phyloP scores from a whole-genome alignment of 208 protist genomes.

The Balamuthia mandrillaris region DNA sequence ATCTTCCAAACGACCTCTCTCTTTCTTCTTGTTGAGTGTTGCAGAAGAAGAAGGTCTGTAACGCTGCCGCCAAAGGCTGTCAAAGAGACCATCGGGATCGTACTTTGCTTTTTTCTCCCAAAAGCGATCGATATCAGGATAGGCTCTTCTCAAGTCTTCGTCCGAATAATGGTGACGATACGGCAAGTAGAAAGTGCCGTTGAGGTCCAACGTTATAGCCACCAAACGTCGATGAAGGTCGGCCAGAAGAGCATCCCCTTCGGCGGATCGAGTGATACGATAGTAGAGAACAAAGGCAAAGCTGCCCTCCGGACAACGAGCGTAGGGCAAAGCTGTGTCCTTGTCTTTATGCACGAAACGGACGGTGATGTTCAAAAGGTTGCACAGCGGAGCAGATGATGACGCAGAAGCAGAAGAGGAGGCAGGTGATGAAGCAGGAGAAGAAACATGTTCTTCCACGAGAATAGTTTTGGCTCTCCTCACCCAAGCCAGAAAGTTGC shows the following conservation, averaged over 20 bases:
- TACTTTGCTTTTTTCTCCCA: conserved; percentile 24
- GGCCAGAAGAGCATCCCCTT: conserved; percentile 38
- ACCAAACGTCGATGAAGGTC: conserved; percentile 36
- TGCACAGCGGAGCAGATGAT: not conserved
- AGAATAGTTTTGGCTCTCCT: conserved; percentile 1
- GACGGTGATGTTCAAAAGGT: conserved; percentile 62
- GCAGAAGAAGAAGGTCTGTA: conserved; percentile 45
- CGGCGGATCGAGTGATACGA: conserved; percentile 21
- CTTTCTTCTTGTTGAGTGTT: no score
- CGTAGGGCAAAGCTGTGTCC: conserved; percentile 45
- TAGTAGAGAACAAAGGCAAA: conserved; percentile 69
- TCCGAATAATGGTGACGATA: conserved; percentile 65
- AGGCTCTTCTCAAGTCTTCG: conserved; percentile 41
- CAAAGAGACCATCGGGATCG: conserved; percentile 51
- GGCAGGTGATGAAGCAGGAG: no score
- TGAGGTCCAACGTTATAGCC: conserved; percentile 22
- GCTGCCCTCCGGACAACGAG: conserved; percentile 1
- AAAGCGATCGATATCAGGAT: conserved; percentile 45
- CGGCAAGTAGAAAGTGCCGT: conserved; percentile 68
- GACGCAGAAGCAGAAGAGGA: no score
- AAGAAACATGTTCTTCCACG: no score
- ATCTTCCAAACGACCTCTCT: no score
- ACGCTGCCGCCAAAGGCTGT: conserved; percentile 43
- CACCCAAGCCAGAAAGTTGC: conserved; percentile 48
- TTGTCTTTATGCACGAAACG: conserved; percentile 54